A percentile compares a stretch with the other conserved stretches of the same genome.
Evolutionary conservation across 306 rosid genomes (phyloP).

Genomic region (Acacia confusa): DNA sequence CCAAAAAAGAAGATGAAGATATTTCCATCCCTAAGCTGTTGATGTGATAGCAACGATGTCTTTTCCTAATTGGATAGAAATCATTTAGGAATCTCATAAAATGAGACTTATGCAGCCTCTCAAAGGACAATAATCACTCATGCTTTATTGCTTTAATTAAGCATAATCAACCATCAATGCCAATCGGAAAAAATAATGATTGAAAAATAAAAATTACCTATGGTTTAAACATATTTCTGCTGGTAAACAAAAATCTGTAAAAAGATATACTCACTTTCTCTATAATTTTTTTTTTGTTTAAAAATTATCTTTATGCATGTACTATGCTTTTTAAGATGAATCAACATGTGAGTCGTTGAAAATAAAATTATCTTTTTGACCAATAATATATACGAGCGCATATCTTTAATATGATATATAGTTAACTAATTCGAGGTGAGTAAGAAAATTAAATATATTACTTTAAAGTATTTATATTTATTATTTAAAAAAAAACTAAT

Average conservation of each 20-base stretch:
- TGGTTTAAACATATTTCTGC: neutral
- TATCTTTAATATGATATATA: too few species aligned
- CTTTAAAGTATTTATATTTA: too few species aligned
- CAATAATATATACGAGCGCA: too few species aligned
- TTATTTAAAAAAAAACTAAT: too few species aligned
- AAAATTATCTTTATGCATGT: neutral
- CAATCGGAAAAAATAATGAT: neutral
- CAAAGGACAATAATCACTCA: conserved; percentile 11
- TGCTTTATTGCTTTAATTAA: conserved; percentile 31
- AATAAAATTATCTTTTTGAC: too few species aligned
- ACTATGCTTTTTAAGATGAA: too few species aligned
- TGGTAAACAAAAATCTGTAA: too few species aligned
- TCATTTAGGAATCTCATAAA: conserved; percentile 30
- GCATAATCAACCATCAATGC: conserved; percentile 3
- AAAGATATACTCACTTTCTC: neutral
- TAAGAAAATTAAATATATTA: too few species aligned
- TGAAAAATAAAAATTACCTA: neutral
- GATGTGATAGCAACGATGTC: conserved; percentile 12
- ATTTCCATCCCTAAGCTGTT: neutral
- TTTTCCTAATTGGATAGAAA: conserved; percentile 15
- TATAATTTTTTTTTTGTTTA: neutral
- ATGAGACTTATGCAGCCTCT: conserved; percentile 9
- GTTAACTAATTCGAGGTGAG: too few species aligned
- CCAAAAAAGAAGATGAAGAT: neutral
- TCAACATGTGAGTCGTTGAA: too few species aligned